Conservation (phyloP, 805 yeast species). For the Candida quercuum region DNA sequence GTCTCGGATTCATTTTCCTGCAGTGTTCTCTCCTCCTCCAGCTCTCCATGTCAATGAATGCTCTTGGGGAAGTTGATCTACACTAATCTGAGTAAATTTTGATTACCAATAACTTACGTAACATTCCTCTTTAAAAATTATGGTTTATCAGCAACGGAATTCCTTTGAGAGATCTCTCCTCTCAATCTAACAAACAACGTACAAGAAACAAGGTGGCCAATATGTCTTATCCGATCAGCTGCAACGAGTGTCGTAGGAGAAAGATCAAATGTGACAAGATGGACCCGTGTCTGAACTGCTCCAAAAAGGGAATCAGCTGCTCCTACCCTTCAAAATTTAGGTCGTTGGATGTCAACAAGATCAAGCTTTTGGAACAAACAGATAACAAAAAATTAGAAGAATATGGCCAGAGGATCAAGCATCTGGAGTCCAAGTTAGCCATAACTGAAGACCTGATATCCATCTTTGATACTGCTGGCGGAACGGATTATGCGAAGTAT, state of each 20-base stretch:
- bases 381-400: no score
- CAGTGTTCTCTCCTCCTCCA: not conserved
- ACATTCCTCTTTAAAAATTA: no score
- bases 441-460: slow-evolving; percentile 18
- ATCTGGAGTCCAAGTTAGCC: slow-evolving; percentile 15
- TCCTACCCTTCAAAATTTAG: slow-evolving; percentile 20
- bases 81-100: no score
- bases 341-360: slow-evolving; percentile 16
- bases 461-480: slow-evolving; percentile 16
- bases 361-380: not conserved
- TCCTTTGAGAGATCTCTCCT: not conserved
- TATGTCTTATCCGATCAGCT: slow-evolving; percentile 19
- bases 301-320: slow-evolving; percentile 9
- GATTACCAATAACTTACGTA: no score
- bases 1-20: slow-evolving; percentile 1
- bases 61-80: no score
- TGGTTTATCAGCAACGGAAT: not conserved
- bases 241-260: slow-evolving; percentile 23
- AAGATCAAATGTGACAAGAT: slow-evolving; percentile 20
- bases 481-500: slow-evolving; percentile 1
- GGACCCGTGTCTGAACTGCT: slow-evolving; percentile 16
- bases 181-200: not conserved
- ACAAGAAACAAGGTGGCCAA: no score
- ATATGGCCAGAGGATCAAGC: slow-evolving; percentile 10
- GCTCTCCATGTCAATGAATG: no score